Conservation (phyloP, 1,284 basidiomycete species). For the Trichosporon inkin region DNA sequence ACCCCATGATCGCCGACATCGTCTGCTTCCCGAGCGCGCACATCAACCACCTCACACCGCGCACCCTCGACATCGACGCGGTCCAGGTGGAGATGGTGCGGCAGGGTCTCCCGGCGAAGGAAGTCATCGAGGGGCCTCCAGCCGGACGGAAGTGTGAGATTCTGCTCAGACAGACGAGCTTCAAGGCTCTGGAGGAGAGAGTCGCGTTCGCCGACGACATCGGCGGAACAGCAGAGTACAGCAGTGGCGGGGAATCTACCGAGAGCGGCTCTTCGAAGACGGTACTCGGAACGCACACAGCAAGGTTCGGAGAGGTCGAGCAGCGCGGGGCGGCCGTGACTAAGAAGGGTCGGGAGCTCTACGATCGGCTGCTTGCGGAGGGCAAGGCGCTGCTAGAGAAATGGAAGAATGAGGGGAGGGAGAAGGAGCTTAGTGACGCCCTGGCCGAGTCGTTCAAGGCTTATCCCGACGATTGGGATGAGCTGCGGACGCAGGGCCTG, state of each 20-base stretch:
- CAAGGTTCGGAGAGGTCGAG: conserved; percentile 53
- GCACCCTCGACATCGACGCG: conserved; percentile 51
- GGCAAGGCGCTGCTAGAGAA: conserved; percentile 34
- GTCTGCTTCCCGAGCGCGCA: conserved; percentile 51
- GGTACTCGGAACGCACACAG: conserved; percentile 50
- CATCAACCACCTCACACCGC: conserved; percentile 54
- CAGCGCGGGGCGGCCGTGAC: conserved; percentile 50
- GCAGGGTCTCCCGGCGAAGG: conserved; percentile 50
- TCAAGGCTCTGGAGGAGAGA: conserved; percentile 50
- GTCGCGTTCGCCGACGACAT: conserved; percentile 48
- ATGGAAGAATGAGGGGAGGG: conserved; percentile 44
- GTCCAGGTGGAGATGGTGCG: conserved; percentile 49
- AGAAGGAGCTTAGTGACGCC: too few relatives aligned
- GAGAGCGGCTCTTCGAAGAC: background rate
- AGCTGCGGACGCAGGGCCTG: conserved; percentile 33
- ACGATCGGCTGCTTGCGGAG: conserved; percentile 32
- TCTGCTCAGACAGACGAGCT: conserved; percentile 51
- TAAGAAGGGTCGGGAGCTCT: conserved; percentile 42
- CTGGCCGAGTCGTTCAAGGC: conserved; percentile 28
- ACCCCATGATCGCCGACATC: conserved; percentile 51
- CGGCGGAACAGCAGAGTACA: too few relatives aligned
- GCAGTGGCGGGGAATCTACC: background rate
- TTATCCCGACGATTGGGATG: conserved; percentile 39
- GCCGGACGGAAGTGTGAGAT: conserved; percentile 43
- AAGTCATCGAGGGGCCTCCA: conserved; percentile 51